Evolutionary conservation across 306 rosid species (phyloP).

Genomic region (Trifolium fragiferum): DNA sequence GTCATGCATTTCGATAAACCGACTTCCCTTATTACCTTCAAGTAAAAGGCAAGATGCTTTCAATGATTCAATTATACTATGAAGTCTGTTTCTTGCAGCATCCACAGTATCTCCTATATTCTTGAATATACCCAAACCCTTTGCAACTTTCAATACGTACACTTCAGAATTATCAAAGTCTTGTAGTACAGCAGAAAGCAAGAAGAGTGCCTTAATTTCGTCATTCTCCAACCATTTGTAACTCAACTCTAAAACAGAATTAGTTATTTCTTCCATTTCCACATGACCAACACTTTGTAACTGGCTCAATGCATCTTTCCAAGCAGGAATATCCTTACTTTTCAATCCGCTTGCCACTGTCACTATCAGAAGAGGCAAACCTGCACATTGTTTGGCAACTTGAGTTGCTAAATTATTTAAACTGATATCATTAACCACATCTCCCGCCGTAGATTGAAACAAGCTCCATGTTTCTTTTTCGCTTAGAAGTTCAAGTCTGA

Average conservation of each 20-base stretch:
- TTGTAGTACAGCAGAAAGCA: neutral
- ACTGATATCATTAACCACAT: neutral
- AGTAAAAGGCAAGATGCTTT: constrained; percentile 6
- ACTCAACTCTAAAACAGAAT: neutral
- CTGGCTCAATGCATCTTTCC: neutral
- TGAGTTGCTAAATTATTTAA: neutral
- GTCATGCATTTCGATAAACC: neutral
- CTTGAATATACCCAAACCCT: constrained; percentile 8
- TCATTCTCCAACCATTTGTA: neutral
- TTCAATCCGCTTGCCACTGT: neutral
- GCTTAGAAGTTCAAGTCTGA: neutral
- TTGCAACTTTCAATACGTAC: constrained; percentile 1
- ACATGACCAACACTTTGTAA: neutral
- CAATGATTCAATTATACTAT: neutral
- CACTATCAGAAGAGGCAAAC: neutral
- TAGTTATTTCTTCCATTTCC: neutral
- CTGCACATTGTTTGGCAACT: neutral
- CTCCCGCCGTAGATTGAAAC: neutral
- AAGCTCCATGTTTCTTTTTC: neutral
- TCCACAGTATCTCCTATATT: neutral
- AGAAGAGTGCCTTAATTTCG: neutral
- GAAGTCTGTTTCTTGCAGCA: neutral
- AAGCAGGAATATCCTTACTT: neutral
- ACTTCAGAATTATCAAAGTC: neutral
- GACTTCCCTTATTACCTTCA: neutral